Evolutionary conservation across 805 yeast species (phyloP), one percentile per base, ranked within the genome.

Genomic region (Tetrapisispora taiwanensis): DNA sequence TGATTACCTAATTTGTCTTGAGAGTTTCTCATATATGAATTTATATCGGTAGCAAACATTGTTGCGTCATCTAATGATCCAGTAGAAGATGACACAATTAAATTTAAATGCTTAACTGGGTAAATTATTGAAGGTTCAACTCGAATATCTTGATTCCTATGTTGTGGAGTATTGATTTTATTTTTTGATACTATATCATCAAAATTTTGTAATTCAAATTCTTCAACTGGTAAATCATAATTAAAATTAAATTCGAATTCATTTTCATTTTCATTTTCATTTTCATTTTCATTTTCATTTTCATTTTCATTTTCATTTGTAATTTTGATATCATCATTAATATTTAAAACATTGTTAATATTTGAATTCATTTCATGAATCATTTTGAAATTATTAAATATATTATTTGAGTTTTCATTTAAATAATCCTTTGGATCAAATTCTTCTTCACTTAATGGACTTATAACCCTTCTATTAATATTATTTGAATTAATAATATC

Each of bases 1-100:
- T 27, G 40, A 13, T 37, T 26, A 2, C 9, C 26, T 2, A 14
- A 12, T 43, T 49, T 48, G 22, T 30, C 48, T 7, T 38, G 49
- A 18, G 45, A 43, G 30, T 20, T 28, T 17, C n/a, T 22, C 12
- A 48, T 41, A 24, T 43, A 44, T 24, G 50, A 34, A 18, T 60
- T 60, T 1, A 60, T 53, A 45, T 60, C 65, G 12, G 65, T 60
- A n/a, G 63, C 65, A 46, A 52, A 60, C 10, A 60, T 54, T 26
- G 65, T 59, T 6, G 65, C 65, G 41, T 60, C 63, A 30, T 55
- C 52, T 26, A 54, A 32, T 7, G 56, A 53, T 7, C 63, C 63
- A 33, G 49, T 57, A 7, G 60, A 51, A 4, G 65, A 57, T 22
- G 56, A 50, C 10, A 60, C 62, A 32, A 60, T 42, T n/a, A 58